Conservation (phyloP, 164 flowering plant species). For the Umbilicus rupestris region DNA sequence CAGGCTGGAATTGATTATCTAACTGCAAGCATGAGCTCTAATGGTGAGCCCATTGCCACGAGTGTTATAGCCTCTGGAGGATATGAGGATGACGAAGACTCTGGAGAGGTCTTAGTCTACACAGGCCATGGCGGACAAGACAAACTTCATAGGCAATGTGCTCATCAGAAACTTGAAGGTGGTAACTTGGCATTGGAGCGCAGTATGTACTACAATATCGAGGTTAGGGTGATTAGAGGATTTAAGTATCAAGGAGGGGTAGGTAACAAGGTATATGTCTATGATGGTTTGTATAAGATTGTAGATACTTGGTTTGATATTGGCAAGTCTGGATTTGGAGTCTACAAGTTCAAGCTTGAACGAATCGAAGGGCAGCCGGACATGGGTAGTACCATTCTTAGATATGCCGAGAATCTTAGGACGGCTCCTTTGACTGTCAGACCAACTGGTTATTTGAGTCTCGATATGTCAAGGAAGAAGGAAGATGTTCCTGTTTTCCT, state of each 20-base stretch:
- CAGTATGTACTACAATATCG: slow-evolving; percentile 72
- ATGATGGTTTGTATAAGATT: slow-evolving; percentile 85
- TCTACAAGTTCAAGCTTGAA: slow-evolving; percentile 65
- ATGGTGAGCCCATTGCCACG: slow-evolving; percentile 63
- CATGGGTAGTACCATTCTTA: slow-evolving; percentile 69
- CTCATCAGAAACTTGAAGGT: slow-evolving; percentile 66
- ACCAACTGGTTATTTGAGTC: slow-evolving; percentile 53
- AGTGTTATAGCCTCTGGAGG: slow-evolving; percentile 90
- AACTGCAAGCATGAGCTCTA: slow-evolving; percentile 21
- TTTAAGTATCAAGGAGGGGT: slow-evolving; percentile 29
- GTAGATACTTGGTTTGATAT: slow-evolving; percentile 68
- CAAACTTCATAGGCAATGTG: slow-evolving; percentile 30
- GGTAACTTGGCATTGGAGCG: slow-evolving; percentile 84
- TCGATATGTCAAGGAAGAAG: slow-evolving; percentile 57
- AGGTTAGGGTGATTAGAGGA: slow-evolving; percentile 83
- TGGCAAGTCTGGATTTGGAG: slow-evolving; percentile 88
- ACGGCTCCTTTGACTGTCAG: slow-evolving; percentile 33
- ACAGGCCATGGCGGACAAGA: slow-evolving; percentile 85
- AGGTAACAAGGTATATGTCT: slow-evolving; percentile 57
- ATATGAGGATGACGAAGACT: slow-evolving; percentile 79
- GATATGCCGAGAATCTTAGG: slow-evolving; percentile 48
- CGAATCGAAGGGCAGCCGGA: slow-evolving; percentile 67
- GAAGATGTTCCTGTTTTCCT: slow-evolving; percentile 58
- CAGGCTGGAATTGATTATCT: slow-evolving; percentile 38
- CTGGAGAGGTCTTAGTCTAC: slow-evolving; percentile 56